Percentiles rank a stretch among this genome's conserved stretches.
Conservation (phyloP, 2,329 filamentous ascomycete genomes). For the Chaetomiaceae sp. region DNA sequence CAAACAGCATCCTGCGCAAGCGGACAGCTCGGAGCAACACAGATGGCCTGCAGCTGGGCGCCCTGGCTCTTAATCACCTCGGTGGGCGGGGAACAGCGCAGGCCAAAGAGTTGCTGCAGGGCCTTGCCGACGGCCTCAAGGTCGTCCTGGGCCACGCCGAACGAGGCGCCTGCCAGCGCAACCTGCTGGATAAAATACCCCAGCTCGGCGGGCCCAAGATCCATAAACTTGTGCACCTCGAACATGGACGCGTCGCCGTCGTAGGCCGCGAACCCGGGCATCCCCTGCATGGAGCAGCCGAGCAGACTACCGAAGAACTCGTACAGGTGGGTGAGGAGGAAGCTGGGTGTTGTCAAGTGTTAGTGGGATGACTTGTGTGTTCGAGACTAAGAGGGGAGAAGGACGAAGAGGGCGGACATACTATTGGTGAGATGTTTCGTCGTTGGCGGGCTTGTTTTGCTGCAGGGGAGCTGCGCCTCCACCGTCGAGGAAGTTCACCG, state of each 20-base stretch:
- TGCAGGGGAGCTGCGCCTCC: background rate
- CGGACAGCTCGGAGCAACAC: background rate
- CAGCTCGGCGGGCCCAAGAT: background rate
- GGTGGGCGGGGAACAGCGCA: background rate
- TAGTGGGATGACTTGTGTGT: no score
- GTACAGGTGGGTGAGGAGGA: slow-evolving; percentile 1
- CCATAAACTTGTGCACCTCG: slow-evolving; percentile 2
- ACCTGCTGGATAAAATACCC: slow-evolving; percentile 5
- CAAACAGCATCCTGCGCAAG: background rate
- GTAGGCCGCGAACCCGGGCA: background rate
- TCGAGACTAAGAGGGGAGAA: no score
- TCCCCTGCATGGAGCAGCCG: background rate
- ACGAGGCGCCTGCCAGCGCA: background rate
- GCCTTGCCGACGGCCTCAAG: background rate
- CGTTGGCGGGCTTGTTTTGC: slow-evolving; percentile 2
- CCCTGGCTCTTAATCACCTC: background rate
- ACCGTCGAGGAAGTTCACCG: slow-evolving; percentile 2
- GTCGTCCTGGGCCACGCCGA: background rate
- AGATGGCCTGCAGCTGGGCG: background rate
- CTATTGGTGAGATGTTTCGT: background rate
- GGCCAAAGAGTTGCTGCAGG: background rate
- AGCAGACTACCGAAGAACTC: slow-evolving; percentile 1
- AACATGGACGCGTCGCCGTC: slow-evolving; percentile 1
- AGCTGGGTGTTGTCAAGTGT: background rate
- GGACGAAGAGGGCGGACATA: background rate